Evolutionary conservation across 768 basidiomycete genomes (phyloP), one percentile per base, ranked within the genome.

Genomic region (Podaxis sp.): DNA sequence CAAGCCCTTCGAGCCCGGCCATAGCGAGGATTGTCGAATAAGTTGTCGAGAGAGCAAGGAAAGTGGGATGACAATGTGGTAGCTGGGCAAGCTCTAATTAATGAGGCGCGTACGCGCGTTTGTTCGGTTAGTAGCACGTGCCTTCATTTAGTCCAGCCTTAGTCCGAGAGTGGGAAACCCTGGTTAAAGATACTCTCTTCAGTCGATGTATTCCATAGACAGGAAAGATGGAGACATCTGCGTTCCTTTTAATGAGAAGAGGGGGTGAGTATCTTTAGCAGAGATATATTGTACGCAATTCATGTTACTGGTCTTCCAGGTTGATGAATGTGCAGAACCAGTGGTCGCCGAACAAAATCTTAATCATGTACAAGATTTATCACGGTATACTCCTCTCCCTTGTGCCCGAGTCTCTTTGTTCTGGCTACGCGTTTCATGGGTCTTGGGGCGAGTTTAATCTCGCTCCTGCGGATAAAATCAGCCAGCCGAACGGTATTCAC

Each of bases 1-100:
- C 66, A 9, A 93, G 78, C 29, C 66, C 68, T 66, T 89, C 84
- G 40, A 89, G 76, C 55, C 81, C 80, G 29, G 86, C 79, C 88
- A 90, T 91, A 57, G 61, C 68, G 63, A 63, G 37, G 3, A 15
- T 15, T 17, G 1, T 43, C 5, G 41, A 46, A 7, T 46, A 46
- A 24, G 49, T 5, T 50, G 63, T 57, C 33, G 22, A 47, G 38
- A 47, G 46, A 19, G 38, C n/a, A 53, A 46, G 38, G 41, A 37
- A 25, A 46, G 47, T 19, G 27, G n/a, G 13, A 46, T 6, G 43
- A 17, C n/a, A 46, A 19, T 17, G 15, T 8, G 9, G 25, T 50
- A 25, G 12, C 43, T 52, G 47, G 41, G 50, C 19, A 59, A 47
- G 57, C 27, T 24, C 38, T 46, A 53, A 51, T 43, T 43, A 53